These are phyloP conservation scores for Silene latifolia DNA, from an alignment of 148 eudicot genomes.

Conservation along the genomic window DNA sequence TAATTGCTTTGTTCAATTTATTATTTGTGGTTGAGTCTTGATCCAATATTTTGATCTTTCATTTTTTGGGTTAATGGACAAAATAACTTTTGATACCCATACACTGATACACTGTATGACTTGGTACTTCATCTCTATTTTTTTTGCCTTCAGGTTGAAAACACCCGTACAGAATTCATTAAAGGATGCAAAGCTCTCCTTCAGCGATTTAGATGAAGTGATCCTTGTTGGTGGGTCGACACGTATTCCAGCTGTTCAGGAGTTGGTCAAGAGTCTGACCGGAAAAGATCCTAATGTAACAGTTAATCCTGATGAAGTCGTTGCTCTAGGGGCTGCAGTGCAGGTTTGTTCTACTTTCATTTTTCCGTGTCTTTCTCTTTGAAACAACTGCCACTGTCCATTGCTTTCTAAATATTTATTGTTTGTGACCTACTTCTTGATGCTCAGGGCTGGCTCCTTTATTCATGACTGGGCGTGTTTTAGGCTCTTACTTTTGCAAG, in stretches of 20 bases:
- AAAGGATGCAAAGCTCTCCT: constrained; percentile 89
- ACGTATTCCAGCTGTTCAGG: constrained; percentile 93
- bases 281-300: constrained; percentile 95
- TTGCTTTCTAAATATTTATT: too few species aligned
- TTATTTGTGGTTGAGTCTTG: neutral
- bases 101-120: neutral
- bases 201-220: constrained; percentile 84
- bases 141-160: constrained; percentile 47
- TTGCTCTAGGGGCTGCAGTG: constrained; percentile 99
- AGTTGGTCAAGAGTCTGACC: constrained; percentile 76
- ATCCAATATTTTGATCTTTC: neutral
- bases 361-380: neutral
- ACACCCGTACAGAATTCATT: constrained; percentile 81
- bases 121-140: neutral
- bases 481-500: neutral
- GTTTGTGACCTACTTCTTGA: too few species aligned
- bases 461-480: neutral
- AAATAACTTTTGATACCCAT: neutral
- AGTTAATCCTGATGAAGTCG: constrained; percentile 96
- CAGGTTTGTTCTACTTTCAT: constrained; percentile 44
- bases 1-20: neutral
- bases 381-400: neutral
- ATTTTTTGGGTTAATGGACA: neutral
- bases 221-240: constrained; percentile 97
- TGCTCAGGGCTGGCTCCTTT: too few species aligned